Percentiles rank a stretch among this genome's conserved stretches.
Conservation (phyloP, 495 filamentous ascomycete genomes). For the Apodospora peruviana region DNA sequence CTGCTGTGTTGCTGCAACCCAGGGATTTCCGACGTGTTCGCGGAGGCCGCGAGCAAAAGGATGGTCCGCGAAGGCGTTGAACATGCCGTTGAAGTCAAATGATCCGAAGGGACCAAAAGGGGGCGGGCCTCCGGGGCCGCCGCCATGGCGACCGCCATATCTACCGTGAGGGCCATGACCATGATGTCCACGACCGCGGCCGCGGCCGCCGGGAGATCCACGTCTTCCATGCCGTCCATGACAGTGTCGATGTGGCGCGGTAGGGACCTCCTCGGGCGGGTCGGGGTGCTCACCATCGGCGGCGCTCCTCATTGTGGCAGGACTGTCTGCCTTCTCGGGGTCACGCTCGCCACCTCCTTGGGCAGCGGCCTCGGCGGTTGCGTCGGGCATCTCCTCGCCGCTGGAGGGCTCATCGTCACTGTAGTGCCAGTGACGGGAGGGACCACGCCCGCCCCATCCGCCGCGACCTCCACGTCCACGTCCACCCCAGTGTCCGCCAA, state of each 20-base stretch:
- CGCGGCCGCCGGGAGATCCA: constrained; percentile 8
- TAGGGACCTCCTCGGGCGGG: constrained; percentile 21
- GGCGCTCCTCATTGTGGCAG: constrained; percentile 8
- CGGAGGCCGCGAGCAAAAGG: constrained; percentile 38
- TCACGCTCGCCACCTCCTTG: background rate
- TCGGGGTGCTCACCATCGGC: constrained; percentile 16
- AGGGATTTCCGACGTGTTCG: constrained; percentile 27
- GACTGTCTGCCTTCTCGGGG: constrained; percentile 10
- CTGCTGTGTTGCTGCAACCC: background rate
- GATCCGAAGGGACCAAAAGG: constrained; percentile 27
- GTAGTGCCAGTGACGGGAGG: background rate
- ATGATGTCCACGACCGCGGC: constrained; percentile 11
- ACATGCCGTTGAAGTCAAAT: constrained; percentile 29
- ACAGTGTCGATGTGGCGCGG: background rate
- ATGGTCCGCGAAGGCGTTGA: constrained; percentile 31
- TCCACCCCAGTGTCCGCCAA: constrained; percentile 17
- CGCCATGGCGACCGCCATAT: constrained; percentile 16
- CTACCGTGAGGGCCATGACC: constrained; percentile 11
- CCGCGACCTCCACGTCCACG: background rate
- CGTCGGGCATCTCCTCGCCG: background rate
- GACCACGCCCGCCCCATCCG: background rate
- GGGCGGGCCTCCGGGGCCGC: constrained; percentile 9
- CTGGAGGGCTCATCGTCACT: background rate
- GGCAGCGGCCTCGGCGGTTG: constrained; percentile 2
- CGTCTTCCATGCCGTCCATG: background rate